Conservation (phyloP, 192 early-diverging fungal species). For the Coemansia sp. region DNA sequence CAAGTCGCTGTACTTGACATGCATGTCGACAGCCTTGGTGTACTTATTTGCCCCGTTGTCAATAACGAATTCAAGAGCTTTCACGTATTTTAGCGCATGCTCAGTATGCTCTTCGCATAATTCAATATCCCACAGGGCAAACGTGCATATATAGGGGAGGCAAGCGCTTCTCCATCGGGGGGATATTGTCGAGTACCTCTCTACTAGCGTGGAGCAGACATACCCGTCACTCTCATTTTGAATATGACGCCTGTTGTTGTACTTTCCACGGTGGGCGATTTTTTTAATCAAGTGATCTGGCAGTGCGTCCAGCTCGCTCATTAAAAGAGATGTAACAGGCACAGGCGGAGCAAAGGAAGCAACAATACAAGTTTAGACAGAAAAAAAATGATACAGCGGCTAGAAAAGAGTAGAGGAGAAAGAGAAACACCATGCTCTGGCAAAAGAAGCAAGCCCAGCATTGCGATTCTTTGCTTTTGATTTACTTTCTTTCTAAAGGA, state of each 20-base stretch:
- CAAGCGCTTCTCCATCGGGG: background rate
- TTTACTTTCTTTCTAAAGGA: too few species aligned
- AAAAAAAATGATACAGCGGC: background rate
- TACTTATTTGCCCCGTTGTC: background rate
- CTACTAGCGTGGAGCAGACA: background rate
- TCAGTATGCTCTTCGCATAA: background rate
- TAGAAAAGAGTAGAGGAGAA: background rate
- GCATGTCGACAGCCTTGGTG: background rate
- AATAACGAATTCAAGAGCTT: background rate
- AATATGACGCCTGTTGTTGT: background rate
- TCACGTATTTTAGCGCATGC: background rate
- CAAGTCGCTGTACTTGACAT: background rate
- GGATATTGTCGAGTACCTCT: background rate
- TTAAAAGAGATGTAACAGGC: background rate
- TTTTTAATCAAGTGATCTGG: background rate
- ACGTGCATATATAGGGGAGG: background rate
- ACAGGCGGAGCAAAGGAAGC: too few species aligned
- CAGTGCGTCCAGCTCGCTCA: background rate
- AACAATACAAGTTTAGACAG: background rate
- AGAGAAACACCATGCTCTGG: too few species aligned
- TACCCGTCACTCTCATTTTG: background rate
- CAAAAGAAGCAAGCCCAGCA: too few species aligned
- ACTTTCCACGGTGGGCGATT: background rate
- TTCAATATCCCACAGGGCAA: background rate
- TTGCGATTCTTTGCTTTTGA: too few species aligned